Conservation (phyloP, 805 yeast species). For the Saccharomycopsis vini region DNA sequence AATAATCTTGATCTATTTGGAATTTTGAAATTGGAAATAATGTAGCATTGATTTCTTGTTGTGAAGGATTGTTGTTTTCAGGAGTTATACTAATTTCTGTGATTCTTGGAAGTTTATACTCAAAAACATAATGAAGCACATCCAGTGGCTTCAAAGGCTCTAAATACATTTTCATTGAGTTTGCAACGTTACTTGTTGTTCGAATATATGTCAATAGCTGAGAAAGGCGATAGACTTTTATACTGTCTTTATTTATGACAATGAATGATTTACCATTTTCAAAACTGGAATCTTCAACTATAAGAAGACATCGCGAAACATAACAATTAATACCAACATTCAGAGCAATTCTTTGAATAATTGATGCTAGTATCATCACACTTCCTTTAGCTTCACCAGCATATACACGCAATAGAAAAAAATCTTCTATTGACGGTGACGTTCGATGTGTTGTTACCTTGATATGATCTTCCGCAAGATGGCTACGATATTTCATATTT, state of each 20-base stretch:
- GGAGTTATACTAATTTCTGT: neutral
- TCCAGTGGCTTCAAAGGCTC: neutral
- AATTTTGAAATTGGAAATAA: neutral
- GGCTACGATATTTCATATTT: neutral
- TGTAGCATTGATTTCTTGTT: neutral
- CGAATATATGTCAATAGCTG: neutral
- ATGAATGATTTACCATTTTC: neutral
- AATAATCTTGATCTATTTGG: neutral
- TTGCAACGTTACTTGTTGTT: neutral
- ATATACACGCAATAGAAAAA: neutral
- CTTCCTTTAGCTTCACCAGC: conserved; percentile 2
- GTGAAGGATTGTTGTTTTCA: neutral
- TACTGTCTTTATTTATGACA: neutral
- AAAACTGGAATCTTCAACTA: neutral
- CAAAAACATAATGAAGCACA: neutral
- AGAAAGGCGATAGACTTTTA: neutral
- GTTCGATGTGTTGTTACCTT: neutral
- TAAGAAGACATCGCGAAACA: neutral
- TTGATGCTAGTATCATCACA: neutral
- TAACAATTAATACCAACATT: neutral
- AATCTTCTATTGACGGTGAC: neutral
- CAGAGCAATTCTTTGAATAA: neutral
- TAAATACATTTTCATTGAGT: neutral
- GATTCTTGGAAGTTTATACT: neutral
- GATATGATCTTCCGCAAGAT: neutral